Conservation (phyloP, 495 filamentous ascomycete species). For the Zalerion maritima region DNA sequence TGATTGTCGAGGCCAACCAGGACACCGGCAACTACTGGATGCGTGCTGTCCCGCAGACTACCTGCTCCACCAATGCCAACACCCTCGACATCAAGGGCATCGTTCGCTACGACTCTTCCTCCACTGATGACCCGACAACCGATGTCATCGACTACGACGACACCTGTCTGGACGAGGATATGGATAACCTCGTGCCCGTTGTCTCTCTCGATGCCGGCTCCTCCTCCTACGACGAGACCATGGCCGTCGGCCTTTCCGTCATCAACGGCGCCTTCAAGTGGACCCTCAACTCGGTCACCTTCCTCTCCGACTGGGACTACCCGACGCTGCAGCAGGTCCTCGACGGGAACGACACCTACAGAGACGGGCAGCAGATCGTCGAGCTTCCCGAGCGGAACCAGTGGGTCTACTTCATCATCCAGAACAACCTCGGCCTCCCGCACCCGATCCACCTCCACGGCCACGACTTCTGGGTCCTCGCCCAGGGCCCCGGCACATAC, state of each 20-base stretch:
- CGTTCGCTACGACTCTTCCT: slow-evolving; percentile 31
- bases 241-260: slow-evolving; percentile 14
- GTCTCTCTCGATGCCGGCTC: slow-evolving; percentile 20
- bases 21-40: slow-evolving; percentile 44
- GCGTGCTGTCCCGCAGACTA: slow-evolving; percentile 39
- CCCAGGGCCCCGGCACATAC: slow-evolving; percentile 23
- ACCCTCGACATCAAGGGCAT: slow-evolving; percentile 41
- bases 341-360: slow-evolving; percentile 17
- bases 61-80: slow-evolving; percentile 27
- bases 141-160: slow-evolving; percentile 14
- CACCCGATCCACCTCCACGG: slow-evolving; percentile 43
- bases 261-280: slow-evolving; percentile 23
- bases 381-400: slow-evolving; percentile 20
- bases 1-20: slow-evolving; percentile 46
- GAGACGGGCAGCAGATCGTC: slow-evolving; percentile 19
- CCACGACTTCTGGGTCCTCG: slow-evolving; percentile 43
- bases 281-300: slow-evolving; percentile 25
- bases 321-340: slow-evolving; percentile 25
- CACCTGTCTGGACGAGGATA: slow-evolving; percentile 24
- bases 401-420: slow-evolving; percentile 30
- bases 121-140: slow-evolving; percentile 20
- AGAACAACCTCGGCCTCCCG: slow-evolving; percentile 14
- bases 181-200: slow-evolving; percentile 26
- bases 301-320: slow-evolving; percentile 27
- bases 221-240: slow-evolving; percentile 9